Evolutionary conservation across 257 asterid genomes (phyloP).

Genomic region (Parsonsia alboflavescens): DNA sequence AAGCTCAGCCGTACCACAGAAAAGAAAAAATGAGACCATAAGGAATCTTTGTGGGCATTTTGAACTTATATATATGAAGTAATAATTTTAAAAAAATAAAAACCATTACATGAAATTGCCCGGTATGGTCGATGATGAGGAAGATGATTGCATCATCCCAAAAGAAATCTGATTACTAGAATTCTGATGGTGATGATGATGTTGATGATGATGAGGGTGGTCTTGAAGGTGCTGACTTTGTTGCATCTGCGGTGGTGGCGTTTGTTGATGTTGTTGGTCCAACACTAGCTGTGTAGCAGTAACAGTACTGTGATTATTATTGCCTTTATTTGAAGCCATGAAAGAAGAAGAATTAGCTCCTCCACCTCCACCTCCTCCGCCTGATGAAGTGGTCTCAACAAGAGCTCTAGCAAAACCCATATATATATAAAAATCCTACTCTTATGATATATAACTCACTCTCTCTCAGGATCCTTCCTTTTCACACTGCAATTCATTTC

Average conservation of each 20-base stretch:
- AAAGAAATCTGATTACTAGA: slow-evolving; percentile 46
- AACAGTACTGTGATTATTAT: neutral
- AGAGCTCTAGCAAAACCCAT: slow-evolving; percentile 24
- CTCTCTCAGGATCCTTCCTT: neutral
- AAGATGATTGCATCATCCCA: slow-evolving; percentile 55
- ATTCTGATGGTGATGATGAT: slow-evolving; percentile 1
- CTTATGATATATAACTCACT: too few species aligned
- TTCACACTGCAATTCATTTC: neutral
- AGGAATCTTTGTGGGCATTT: neutral
- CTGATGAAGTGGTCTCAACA: slow-evolving; percentile 9
- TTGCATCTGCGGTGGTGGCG: neutral
- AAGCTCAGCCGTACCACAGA: slow-evolving; percentile 6
- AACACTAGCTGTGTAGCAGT: neutral
- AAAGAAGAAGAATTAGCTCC: neutral
- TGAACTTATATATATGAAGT: neutral
- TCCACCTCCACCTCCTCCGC: neutral
- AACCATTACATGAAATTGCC: slow-evolving; percentile 41
- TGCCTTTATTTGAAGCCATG: slow-evolving; percentile 21
- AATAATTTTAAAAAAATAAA: neutral
- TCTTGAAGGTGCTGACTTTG: slow-evolving; percentile 12
- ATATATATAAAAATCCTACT: neutral
- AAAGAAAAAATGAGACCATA: neutral
- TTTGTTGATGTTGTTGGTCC: slow-evolving; percentile 9
- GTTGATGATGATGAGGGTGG: slow-evolving; percentile 21
- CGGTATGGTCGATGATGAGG: slow-evolving; percentile 46